Base-by-base conservation (phyloP, 495 filamentous ascomycete species). In the Wilcoxina mikolae region DNA sequence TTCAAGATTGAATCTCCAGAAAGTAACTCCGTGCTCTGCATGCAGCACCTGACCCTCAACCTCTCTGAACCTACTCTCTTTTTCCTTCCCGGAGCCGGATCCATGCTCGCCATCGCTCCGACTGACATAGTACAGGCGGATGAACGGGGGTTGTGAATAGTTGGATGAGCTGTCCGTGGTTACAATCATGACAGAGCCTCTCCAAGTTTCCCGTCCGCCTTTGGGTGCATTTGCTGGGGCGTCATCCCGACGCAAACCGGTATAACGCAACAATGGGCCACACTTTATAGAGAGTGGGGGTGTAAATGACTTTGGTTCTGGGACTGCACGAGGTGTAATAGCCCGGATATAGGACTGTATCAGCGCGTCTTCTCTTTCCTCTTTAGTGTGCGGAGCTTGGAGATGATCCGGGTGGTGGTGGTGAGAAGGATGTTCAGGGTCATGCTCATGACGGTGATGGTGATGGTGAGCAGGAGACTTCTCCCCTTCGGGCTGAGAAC, bases 1-100 rank as follows among this genome's bases (percentile, higher is more conserved):
- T 67, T 95, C 91, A 42, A 98, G 73, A 60, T 83, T 91, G 73
- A 96, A 98, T 56, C 85, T 75, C 91, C 91, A 96, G 72, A 96
- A 98, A 1, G 93, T 98, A 50, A 84, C 79, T 47, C 90, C 90
- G 51, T 81, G 75, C 65, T 93, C 90, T 4, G 79, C 77, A 62
- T 95, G 87, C 4, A 98, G 73, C 26, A 87, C 78, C 59, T 83
- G 75, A n/a, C 83, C 91, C 43, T 78, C 70, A 9, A 95, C 75
- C 57, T 94, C 87, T 57, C 79, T 81, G 56, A 82, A 85, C 64
- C 82, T 79, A n/a, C 78, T 79, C 4, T 76, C 68, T 46, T 78
- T 81, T 68, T 94, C 87, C 1, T 86, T 39, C 2, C 25, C 25
- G 24, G 18, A 10, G 28, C 26, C 18, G 47, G 47, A 27, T 11